These are phyloP conservation scores for Pseudopyrenochaeta lycopersici DNA, from an alignment of 2,329 filamentous ascomycete species.

Conservation along the genomic window DNA sequence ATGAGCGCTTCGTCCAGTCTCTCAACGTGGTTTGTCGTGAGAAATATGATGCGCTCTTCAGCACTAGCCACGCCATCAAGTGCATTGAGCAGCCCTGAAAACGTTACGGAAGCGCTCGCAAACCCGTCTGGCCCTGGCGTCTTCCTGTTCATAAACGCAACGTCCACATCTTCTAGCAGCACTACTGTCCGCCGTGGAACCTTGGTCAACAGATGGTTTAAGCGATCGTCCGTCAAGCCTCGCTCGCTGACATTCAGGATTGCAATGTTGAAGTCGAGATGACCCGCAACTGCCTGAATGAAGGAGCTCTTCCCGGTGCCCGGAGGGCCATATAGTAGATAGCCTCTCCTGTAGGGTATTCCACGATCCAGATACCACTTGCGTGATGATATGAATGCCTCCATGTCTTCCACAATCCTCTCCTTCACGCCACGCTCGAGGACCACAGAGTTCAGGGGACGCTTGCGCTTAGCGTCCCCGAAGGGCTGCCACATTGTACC, in stretches of 20 bases:
- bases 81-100: slow-evolving; percentile 80
- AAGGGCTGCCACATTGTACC: slow-evolving; percentile 86
- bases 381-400: slow-evolving; percentile 79
- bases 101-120: slow-evolving; percentile 87
- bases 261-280: slow-evolving; percentile 89
- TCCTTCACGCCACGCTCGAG: slow-evolving; percentile 86
- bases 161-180: slow-evolving; percentile 88
- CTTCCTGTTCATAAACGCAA: slow-evolving; percentile 84
- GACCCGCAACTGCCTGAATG: slow-evolving; percentile 93
- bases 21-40: slow-evolving; percentile 95
- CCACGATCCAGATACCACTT: slow-evolving; percentile 95
- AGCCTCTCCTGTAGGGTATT: slow-evolving; percentile 90
- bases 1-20: slow-evolving; percentile 88
- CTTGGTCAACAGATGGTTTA: slow-evolving; percentile 86
- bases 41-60: slow-evolving; percentile 91
- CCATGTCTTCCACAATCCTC: slow-evolving; percentile 78
- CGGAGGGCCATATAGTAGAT: slow-evolving; percentile 87
- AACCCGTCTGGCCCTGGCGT: slow-evolving; percentile 84
- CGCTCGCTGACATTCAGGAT: slow-evolving; percentile 91
- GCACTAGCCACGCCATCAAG: slow-evolving; percentile 90
- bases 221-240: slow-evolving; percentile 86
- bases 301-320: slow-evolving; percentile 96
- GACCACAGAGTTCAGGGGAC: slow-evolving; percentile 87
- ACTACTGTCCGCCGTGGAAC: slow-evolving; percentile 84
- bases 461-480: slow-evolving; percentile 84